A percentile compares a stretch with the other conserved stretches of the same genome.
These are phyloP conservation scores for Paraphoma sp. DNA, from an alignment of 2,329 filamentous ascomycete genomes.

Conservation along the genomic window DNA sequence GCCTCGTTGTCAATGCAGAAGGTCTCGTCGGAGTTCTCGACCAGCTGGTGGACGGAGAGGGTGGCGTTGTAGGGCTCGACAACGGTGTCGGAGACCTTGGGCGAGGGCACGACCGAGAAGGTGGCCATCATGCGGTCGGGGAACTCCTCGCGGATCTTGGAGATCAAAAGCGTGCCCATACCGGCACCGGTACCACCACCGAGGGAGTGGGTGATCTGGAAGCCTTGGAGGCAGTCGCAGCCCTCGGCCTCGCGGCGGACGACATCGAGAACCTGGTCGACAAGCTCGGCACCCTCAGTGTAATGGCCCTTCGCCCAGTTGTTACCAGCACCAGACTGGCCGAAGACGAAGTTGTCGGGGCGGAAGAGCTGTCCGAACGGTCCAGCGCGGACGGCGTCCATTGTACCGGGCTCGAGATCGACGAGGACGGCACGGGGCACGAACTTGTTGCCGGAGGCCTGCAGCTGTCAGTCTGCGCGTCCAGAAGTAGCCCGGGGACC, in stretches of 20 bases:
- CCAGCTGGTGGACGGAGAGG: constrained; percentile 97
- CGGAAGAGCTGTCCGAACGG: constrained; percentile 99
- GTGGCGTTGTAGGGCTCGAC: constrained; percentile 99
- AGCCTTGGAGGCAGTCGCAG: constrained; percentile 99
- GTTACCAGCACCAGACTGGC: constrained; percentile 99
- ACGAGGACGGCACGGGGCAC: constrained; percentile 98
- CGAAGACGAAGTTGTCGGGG: constrained; percentile 99
- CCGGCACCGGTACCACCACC: constrained; percentile 99
- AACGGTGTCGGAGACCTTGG: constrained; percentile 99
- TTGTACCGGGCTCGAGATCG: constrained; percentile 99
- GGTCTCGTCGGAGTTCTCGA: constrained; percentile 99
- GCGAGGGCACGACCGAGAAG: constrained; percentile 97
- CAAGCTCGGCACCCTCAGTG: constrained; percentile 98
- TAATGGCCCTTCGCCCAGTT: constrained; percentile 99
- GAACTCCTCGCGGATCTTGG: constrained; percentile 99
- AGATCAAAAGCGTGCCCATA: constrained; percentile 99
- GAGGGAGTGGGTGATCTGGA: constrained; percentile 99
- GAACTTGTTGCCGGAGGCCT: constrained; percentile 98
- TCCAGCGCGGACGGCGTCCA: constrained; percentile 98
- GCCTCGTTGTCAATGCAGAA: constrained; percentile 99
- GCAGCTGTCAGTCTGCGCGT: constrained; percentile 31
- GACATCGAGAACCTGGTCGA: constrained; percentile 97
- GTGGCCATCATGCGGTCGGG: constrained; percentile 99
- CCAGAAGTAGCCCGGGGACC: constrained; percentile 1
- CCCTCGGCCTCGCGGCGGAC: constrained; percentile 98